A percentile compares a stretch with the other conserved stretches of the same genome.
Evolutionary conservation across 1,284 basidiomycete species (phyloP).

Genomic region (Cutaneotrichosporon sp.): DNA sequence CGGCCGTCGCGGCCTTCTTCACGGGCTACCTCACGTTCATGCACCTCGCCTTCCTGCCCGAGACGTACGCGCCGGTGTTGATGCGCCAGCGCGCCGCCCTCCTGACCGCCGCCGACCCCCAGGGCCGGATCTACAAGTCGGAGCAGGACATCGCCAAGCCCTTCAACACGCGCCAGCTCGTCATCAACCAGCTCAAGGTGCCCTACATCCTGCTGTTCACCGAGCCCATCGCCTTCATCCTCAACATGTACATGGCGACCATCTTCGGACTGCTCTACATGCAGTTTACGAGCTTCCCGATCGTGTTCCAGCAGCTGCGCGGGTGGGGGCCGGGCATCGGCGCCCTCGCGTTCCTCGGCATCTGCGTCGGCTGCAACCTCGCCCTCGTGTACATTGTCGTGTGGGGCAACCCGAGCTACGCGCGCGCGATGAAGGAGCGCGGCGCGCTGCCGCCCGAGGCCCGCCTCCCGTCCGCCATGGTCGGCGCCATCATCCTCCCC

Average conservation of each 20-base stretch:
- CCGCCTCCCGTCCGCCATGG: conserved; percentile 62
- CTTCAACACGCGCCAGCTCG: conserved; percentile 35
- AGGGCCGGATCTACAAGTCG: conserved; percentile 40
- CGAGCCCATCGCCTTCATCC: conserved; percentile 66
- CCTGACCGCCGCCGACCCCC: conserved; percentile 26
- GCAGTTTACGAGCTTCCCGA: conserved; percentile 51
- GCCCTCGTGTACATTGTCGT: conserved; percentile 62
- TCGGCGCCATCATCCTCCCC: conserved; percentile 62
- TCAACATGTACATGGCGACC: conserved; percentile 53
- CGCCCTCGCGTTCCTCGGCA: conserved; percentile 65
- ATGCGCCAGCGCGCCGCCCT: conserved; percentile 42
- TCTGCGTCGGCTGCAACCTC: conserved; percentile 61
- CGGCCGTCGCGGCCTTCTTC: conserved; percentile 64
- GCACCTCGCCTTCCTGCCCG: conserved; percentile 41
- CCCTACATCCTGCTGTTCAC: conserved; percentile 62
- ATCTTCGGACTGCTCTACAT: conserved; percentile 40
- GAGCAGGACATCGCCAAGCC: conserved; percentile 52
- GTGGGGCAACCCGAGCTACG: conserved; percentile 32
- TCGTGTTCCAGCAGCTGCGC: conserved; percentile 44
- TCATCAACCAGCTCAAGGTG: conserved; percentile 44
- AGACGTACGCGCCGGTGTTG: conserved; percentile 53
- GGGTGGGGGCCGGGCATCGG: conserved; percentile 55
- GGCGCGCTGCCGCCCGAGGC: conserved; percentile 52
- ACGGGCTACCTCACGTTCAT: conserved; percentile 38
- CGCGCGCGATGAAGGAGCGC: conserved; percentile 19